Base-by-base conservation (phyloP, 2,329 filamentous ascomycete genomes). In the Dactylellina drechsleri region DNA sequence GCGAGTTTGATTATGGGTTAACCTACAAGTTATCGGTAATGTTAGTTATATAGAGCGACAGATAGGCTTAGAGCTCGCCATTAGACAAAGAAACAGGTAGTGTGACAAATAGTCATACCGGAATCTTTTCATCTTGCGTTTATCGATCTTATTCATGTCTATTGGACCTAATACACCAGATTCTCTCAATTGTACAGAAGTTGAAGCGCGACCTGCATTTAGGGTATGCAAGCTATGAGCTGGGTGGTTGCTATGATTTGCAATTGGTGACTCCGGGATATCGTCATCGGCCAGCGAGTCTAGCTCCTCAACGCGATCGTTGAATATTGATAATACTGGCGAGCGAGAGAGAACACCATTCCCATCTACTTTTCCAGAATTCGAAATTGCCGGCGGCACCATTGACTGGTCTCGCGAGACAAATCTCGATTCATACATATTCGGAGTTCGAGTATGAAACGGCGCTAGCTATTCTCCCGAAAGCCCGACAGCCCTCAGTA, bases 1-100 rank as follows among this genome's bases (percentile, higher is more conserved):
- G 13, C 94, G 90, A n/a, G 94, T 97, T 85, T 98, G 94, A 79
- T 95, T 94, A 82, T 97, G 93, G 0, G 93, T 97, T 77, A 98
- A 88, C 78, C 93, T 96, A 16, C 4, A 40, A 36, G 16, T 18
- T 28, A 58, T 36, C 10, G 6, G 50, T 13, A 36, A 18, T 52
- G 45, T 62, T 41, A 13, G n/a, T 49, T 16, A 12, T 13, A 40
- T 49, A 18, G 12, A n/a, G 15, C 20, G 66, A 36, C 54, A 23
- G n/a, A 50, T 20, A 4, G 43, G 43, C 12, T 47, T n/a, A n/a
- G 13, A 47, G 7, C 43, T n/a, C 10, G 31, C 7, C n/a, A 47
- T 2, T 41, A 15, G 16, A 47, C 36, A 59, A 4, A 28, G 1
- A n/a, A 18, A 20, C n/a, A 52, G 43, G 16, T 23, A 18, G 20